phyloP scores from a whole-genome alignment of 2,329 filamentous ascomycete species.

The Colletotrichum sidae region DNA sequence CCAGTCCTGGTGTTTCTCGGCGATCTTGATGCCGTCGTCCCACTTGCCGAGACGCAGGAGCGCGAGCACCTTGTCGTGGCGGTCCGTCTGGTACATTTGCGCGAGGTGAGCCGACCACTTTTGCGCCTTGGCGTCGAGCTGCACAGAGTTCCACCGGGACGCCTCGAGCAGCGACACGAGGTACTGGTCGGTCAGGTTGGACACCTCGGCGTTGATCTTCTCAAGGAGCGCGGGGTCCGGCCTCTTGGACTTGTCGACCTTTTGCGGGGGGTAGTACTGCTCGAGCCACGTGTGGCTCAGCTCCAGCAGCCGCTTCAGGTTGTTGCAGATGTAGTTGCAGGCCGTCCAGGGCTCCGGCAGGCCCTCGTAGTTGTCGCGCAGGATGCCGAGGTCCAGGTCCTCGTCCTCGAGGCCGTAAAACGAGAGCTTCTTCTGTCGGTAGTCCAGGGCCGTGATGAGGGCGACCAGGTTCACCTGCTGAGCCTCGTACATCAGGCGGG shows the following conservation, averaged over 20 bases:
- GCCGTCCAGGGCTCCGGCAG: slow-evolving; percentile 91
- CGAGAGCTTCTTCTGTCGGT: slow-evolving; percentile 76
- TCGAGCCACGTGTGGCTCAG: slow-evolving; percentile 68
- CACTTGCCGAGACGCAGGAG: slow-evolving; percentile 67
- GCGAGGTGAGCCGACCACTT: slow-evolving; percentile 58
- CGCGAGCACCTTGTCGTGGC: slow-evolving; percentile 63
- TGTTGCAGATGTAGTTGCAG: slow-evolving; percentile 70
- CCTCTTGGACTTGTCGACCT: slow-evolving; percentile 42
- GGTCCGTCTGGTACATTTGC: slow-evolving; percentile 61
- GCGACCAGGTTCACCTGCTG: slow-evolving; percentile 75
- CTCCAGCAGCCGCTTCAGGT: slow-evolving; percentile 69
- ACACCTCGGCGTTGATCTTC: slow-evolving; percentile 60
- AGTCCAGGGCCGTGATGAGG: slow-evolving; percentile 74
- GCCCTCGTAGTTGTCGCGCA: slow-evolving; percentile 72
- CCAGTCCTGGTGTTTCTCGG: slow-evolving; percentile 68
- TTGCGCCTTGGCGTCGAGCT: slow-evolving; percentile 55
- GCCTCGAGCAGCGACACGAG: slow-evolving; percentile 66
- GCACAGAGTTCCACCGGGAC: slow-evolving; percentile 61
- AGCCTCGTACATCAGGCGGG: slow-evolving; percentile 75
- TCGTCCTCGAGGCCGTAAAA: slow-evolving; percentile 81
- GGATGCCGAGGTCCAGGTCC: slow-evolving; percentile 72
- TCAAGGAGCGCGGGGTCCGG: slow-evolving; percentile 56
- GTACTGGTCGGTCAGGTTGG: slow-evolving; percentile 65
- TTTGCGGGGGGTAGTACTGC: slow-evolving; percentile 53
- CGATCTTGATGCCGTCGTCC: slow-evolving; percentile 68